These are phyloP conservation scores for Pleurotus platypus DNA, from an alignment of 768 basidiomycete genomes.

Conservation along the genomic window DNA sequence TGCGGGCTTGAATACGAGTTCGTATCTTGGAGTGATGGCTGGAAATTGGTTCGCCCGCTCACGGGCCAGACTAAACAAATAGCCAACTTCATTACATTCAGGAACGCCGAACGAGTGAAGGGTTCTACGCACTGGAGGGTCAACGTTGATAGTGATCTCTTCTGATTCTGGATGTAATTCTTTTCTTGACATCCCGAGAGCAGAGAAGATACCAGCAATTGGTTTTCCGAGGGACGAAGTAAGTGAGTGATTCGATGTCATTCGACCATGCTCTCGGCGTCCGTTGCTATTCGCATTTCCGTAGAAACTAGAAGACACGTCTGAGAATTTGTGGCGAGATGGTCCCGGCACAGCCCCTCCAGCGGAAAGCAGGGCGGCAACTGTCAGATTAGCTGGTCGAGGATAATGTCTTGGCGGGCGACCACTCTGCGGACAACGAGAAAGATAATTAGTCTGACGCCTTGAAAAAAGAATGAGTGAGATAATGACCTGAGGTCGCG, in stretches of 20 bases:
- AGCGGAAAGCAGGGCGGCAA: background rate
- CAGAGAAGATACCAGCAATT: background rate
- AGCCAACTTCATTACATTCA: background rate
- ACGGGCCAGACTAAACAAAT: conserved; percentile 2
- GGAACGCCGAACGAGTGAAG: background rate
- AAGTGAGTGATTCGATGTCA: background rate
- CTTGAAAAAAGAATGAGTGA: too few relatives aligned
- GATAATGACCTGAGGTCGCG: background rate
- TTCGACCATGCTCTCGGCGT: background rate
- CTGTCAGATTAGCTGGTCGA: conserved; percentile 1
- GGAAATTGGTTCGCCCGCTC: conserved; percentile 5
- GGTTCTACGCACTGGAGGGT: conserved; percentile 1
- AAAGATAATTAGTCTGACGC: too few relatives aligned
- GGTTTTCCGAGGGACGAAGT: conserved; percentile 4
- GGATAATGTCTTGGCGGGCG: conserved; percentile 1
- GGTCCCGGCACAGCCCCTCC: background rate
- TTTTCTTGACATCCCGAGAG: background rate
- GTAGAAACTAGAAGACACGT: background rate
- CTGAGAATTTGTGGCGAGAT: background rate
- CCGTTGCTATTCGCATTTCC: background rate
- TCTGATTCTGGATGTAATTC: background rate
- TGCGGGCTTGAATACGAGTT: background rate
- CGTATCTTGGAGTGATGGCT: background rate
- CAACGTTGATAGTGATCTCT: conserved; percentile 8
- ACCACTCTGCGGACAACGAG: background rate